These are phyloP conservation scores for Amphichorda felina DNA, from an alignment of 2,329 filamentous ascomycete species.

Conservation along the genomic window DNA sequence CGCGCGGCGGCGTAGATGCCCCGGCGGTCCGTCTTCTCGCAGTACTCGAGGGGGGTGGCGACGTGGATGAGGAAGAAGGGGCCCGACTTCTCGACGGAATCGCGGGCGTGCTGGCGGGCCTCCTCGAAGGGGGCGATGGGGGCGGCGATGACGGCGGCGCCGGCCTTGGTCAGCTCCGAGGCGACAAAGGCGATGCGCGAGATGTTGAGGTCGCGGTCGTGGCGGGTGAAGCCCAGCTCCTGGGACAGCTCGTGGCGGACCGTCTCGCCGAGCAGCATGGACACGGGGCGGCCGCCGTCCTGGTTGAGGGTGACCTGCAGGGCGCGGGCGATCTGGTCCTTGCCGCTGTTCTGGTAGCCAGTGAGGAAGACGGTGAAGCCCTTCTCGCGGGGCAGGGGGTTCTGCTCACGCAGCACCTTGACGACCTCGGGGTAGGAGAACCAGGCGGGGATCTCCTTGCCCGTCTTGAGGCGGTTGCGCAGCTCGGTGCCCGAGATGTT, in stretches of 20 bases:
- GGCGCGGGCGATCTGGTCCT: slow-evolving; percentile 91
- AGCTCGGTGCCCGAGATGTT: slow-evolving; percentile 88
- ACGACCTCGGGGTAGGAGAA: slow-evolving; percentile 99
- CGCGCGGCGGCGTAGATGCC: slow-evolving; percentile 81
- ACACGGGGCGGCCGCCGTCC: slow-evolving; percentile 89
- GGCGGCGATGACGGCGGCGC: slow-evolving; percentile 88
- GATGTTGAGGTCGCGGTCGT: slow-evolving; percentile 92
- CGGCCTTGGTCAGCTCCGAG: slow-evolving; percentile 83
- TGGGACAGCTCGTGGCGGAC: slow-evolving; percentile 87
- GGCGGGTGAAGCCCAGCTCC: slow-evolving; percentile 87
- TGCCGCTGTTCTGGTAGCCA: slow-evolving; percentile 91
- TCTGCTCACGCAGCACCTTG: slow-evolving; percentile 88
- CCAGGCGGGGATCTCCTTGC: slow-evolving; percentile 91
- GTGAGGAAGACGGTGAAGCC: slow-evolving; percentile 98
- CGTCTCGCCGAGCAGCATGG: slow-evolving; percentile 88
- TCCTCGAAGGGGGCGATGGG: slow-evolving; percentile 89
- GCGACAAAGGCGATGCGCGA: slow-evolving; percentile 94
- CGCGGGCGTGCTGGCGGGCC: slow-evolving; percentile 64
- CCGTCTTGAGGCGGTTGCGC: slow-evolving; percentile 78
- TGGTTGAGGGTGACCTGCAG: slow-evolving; percentile 97
- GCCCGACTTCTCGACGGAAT: slow-evolving; percentile 78
- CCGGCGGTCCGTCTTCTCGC: slow-evolving; percentile 88
- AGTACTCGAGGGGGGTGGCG: slow-evolving; percentile 81
- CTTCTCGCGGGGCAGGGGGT: slow-evolving; percentile 81
- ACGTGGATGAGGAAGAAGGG: slow-evolving; percentile 95